Evolutionary conservation across 208 protist species (phyloP), one percentile per base, ranked within the genome.

Genomic region (Phytomonas serpens): DNA sequence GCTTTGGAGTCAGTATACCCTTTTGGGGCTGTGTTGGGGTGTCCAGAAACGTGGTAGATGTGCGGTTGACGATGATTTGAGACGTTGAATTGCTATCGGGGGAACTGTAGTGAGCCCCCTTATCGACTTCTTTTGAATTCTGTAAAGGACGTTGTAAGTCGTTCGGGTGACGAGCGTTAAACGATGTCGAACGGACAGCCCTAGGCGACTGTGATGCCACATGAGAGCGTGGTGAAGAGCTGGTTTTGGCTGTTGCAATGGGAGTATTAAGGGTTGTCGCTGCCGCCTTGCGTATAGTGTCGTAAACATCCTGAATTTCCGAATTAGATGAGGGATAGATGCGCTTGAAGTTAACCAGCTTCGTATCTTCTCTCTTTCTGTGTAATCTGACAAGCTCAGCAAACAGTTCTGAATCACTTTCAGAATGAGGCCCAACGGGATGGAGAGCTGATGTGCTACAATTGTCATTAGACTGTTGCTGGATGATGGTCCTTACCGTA

Each of bases 271-370:
- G 30, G 30, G 33, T 42, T 64, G 63, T 38, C n/a, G 68, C 31
- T 11, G 62, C 68, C 16, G 52, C 42, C 1, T n/a, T 30, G 71
- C 19, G 29, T 36, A 95, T 83, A 4, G 76, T 82, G 27, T 93
- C 81, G 74, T 96, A 97, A 40, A 92, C 70, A 5, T 80, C 29
- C 71, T 92, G 83, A 68, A 86, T 68, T 64, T 88, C 86, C 1
- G 64, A n/a, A 64, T 93, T 76, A 16, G 67, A 42, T 1, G 85
- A 81, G 16, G 93, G 93, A 68, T 93, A 97, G 73, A 96, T 86
- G 52, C 93, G 86, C 19, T 68, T 67, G 75, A 92, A 97, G 77
- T 93, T 85, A 36, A 75, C 69, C 62, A 96, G 76, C 68, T 92
- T 92, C 34, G 74, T 77, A 77, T 97, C 93, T 74, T 97, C 90